Percentiles rank a stretch among this genome's conserved stretches.
Conservation (phyloP, 208 protist species). For the Leishmania gerbilli region DNA sequence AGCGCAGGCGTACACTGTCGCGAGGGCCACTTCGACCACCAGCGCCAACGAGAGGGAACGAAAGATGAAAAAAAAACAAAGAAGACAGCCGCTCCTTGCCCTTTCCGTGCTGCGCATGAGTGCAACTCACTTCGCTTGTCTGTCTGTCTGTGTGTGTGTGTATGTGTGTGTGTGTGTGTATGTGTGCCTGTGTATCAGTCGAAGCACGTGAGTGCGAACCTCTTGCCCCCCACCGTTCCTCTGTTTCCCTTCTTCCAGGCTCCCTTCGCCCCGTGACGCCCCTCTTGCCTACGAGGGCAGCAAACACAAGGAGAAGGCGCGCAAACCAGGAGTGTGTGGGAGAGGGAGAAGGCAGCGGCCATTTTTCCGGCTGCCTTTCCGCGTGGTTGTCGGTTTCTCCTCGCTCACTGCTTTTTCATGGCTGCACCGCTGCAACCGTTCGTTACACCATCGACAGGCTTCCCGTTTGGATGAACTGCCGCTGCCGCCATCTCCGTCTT, state of each 20-base stretch:
- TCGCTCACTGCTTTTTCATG: slow-evolving; percentile 10
- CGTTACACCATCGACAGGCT: not conserved
- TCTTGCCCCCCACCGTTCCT: not conserved
- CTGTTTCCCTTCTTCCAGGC: not conserved
- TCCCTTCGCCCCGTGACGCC: not conserved
- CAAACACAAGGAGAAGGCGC: not conserved
- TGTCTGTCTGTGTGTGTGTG: not conserved
- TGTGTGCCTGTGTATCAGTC: not conserved
- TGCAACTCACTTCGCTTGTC: not conserved
- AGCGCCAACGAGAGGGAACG: not conserved
- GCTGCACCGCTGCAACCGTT: slow-evolving; percentile 2
- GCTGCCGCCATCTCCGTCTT: not conserved
- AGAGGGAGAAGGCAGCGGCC: not conserved
- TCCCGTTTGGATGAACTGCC: not conserved
- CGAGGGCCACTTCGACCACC: not conserved
- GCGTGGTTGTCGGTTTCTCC: not conserved
- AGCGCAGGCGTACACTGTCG: not conserved
- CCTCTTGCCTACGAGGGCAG: not conserved
- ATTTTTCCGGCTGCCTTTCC: not conserved
- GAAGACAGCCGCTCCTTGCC: not conserved
- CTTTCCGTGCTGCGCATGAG: not conserved
- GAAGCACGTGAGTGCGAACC: not conserved
- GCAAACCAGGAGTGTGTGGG: not conserved
- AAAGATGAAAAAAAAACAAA: not conserved
- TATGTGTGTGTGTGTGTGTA: not conserved